phyloP scores from a whole-genome alignment of 176 grass and related monocot species.

The Chloris gayana region DNA sequence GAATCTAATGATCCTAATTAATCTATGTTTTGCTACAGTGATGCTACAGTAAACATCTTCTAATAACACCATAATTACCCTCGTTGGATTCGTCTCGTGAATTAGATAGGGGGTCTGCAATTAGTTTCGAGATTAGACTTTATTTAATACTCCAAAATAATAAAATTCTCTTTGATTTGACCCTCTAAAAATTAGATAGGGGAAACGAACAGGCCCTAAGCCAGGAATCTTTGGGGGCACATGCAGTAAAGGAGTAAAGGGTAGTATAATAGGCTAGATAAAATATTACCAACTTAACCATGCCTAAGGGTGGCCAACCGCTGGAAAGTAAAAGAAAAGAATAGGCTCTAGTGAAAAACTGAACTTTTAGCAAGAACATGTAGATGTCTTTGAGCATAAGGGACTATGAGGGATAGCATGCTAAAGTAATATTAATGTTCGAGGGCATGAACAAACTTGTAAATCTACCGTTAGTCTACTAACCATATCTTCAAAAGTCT shows the following conservation, averaged over 20 bases:
- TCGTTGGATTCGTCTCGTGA: too few relatives aligned
- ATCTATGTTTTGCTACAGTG: too few relatives aligned
- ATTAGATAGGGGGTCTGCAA: too few relatives aligned
- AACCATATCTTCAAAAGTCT: background rate
- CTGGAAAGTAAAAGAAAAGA: slow-evolving; percentile 68
- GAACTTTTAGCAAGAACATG: slow-evolving; percentile 50
- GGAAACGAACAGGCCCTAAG: too few relatives aligned
- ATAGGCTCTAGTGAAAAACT: slow-evolving; percentile 37
- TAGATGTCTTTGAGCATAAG: slow-evolving; percentile 71
- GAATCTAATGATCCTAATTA: too few relatives aligned
- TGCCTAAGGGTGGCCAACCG: slow-evolving; percentile 48
- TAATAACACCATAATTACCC: too few relatives aligned
- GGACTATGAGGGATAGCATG: slow-evolving; percentile 36
- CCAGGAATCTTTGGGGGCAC: slow-evolving; percentile 62
- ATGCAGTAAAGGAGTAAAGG: slow-evolving; percentile 56
- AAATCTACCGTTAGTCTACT: background rate
- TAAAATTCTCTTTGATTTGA: too few relatives aligned
- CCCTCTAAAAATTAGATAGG: too few relatives aligned
- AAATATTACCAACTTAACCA: slow-evolving; percentile 61
- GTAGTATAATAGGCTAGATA: slow-evolving; percentile 46
- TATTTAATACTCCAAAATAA: too few relatives aligned
- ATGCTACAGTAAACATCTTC: too few relatives aligned
- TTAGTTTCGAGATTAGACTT: too few relatives aligned
- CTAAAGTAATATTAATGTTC: slow-evolving; percentile 3
- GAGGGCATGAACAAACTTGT: too few relatives aligned